These are phyloP conservation scores for Collybia mongolica DNA, from an alignment of 768 basidiomycete species.

Conservation along the genomic window DNA sequence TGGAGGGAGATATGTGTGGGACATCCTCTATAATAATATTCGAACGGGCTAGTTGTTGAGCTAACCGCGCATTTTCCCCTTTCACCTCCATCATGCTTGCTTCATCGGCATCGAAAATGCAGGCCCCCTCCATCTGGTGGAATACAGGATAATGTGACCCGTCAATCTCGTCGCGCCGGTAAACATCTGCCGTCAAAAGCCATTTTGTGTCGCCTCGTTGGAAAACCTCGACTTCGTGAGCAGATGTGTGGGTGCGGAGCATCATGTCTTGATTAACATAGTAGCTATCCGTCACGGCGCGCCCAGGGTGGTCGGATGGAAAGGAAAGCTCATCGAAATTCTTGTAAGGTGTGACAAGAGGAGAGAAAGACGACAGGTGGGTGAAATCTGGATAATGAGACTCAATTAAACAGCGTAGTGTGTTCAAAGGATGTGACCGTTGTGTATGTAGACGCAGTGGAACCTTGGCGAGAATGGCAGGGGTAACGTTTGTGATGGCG, in stretches of 20 bases:
- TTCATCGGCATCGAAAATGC: conserved; percentile 66
- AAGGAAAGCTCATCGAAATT: conserved; percentile 99
- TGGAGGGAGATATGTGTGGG: conserved; percentile 66
- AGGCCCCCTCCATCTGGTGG: conserved; percentile 96
- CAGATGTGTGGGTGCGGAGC: conserved; percentile 98
- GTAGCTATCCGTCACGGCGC: conserved; percentile 89
- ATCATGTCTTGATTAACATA: conserved; percentile 89
- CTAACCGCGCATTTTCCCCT: conserved; percentile 68
- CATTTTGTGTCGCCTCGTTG: conserved; percentile 72
- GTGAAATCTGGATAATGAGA: conserved; percentile 76
- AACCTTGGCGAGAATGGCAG: conserved; percentile 82
- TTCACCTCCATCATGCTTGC: conserved; percentile 60
- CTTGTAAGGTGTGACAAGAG: conserved; percentile 85
- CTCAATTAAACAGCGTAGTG: conserved; percentile 82
- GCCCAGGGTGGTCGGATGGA: conserved; percentile 89
- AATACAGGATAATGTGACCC: conserved; percentile 96
- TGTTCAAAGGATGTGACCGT: conserved; percentile 82
- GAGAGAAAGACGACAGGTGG: conserved; percentile 76
- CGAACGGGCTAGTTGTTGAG: conserved; percentile 56
- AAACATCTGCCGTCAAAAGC: conserved; percentile 96
- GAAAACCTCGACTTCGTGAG: conserved; percentile 95
- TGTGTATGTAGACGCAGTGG: conserved; percentile 72
- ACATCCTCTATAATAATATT: conserved; percentile 89
- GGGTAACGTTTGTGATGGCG: conserved; percentile 78
- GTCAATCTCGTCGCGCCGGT: conserved; percentile 97